phyloP scores from a whole-genome alignment of 805 yeast genomes.

The Wickerhamiella shivajii region DNA sequence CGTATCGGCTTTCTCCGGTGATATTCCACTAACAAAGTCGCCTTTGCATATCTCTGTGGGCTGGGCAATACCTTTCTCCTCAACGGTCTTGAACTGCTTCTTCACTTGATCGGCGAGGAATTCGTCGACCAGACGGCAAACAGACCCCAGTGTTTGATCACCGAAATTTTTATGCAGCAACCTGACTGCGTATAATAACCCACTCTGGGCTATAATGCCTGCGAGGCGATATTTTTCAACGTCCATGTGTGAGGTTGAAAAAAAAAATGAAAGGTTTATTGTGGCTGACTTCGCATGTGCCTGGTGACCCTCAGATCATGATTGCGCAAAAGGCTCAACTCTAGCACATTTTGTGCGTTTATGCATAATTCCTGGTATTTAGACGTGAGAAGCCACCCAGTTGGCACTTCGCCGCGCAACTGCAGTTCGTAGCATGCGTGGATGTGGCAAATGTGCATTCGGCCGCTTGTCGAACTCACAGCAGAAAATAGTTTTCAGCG shows the following conservation, averaged over 20 bases:
- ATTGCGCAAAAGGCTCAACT: too few relatives aligned
- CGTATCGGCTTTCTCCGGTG: slow-evolving; percentile 48
- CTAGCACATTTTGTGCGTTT: too few relatives aligned
- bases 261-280: too few relatives aligned
- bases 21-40: slow-evolving; percentile 60
- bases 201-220: slow-evolving; percentile 78
- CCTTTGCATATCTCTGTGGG: slow-evolving; percentile 86
- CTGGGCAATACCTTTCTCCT: slow-evolving; percentile 80
- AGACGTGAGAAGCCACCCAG: too few relatives aligned
- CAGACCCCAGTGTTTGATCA: slow-evolving; percentile 34
- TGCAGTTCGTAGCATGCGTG: too few relatives aligned
- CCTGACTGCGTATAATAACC: slow-evolving; percentile 47
- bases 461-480: too few relatives aligned
- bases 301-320: too few relatives aligned
- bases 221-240: slow-evolving; percentile 77
- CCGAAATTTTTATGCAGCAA: slow-evolving; percentile 68
- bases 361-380: too few relatives aligned
- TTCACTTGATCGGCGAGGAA: slow-evolving; percentile 47
- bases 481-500: too few relatives aligned
- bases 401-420: too few relatives aligned
- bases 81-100: slow-evolving; percentile 35
- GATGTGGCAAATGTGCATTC: too few relatives aligned
- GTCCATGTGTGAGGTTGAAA: slow-evolving; percentile 6
- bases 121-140: slow-evolving; percentile 73
- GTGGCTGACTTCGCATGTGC: too few relatives aligned